phyloP scores from a whole-genome alignment of 495 filamentous ascomycete genomes.

The Pyrenula aspistea region DNA sequence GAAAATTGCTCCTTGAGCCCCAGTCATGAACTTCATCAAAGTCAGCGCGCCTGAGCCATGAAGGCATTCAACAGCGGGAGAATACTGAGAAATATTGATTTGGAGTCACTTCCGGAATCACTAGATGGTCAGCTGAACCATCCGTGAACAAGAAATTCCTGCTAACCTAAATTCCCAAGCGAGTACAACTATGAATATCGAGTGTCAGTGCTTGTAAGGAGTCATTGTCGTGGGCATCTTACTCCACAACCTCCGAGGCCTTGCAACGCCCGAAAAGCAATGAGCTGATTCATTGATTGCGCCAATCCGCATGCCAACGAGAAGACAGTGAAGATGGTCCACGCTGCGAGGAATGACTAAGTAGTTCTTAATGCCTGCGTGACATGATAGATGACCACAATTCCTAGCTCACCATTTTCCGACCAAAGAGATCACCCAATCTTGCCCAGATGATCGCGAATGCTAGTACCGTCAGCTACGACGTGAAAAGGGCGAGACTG shows the following conservation, averaged over 20 bases:
- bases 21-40: not conserved
- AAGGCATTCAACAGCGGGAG: not conserved
- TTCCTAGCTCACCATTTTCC: not conserved
- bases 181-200: not conserved
- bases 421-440: not conserved
- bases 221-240: conserved; percentile 4
- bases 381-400: too few relatives aligned
- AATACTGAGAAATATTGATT: not conserved
- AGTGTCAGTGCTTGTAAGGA: not conserved
- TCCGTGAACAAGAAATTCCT: not conserved
- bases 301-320: conserved; percentile 1
- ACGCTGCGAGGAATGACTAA: not conserved
- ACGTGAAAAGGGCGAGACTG: not conserved
- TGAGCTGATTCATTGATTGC: conserved; percentile 1
- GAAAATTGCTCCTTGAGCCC: conserved; percentile 26
- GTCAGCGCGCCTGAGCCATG: not conserved
- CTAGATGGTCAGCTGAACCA: conserved; percentile 2
- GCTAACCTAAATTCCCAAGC: conserved; percentile 1
- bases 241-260: conserved; percentile 30
- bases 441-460: not conserved
- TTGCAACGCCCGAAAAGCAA: conserved; percentile 23
- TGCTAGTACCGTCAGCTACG: not conserved
- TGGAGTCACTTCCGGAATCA: conserved; percentile 9
- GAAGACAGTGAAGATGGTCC: not conserved
- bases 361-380: not conserved